phyloP scores from a whole-genome alignment of 225 moss, liverwort and hornwort genomes.

The Straminergon stramineum region DNA sequence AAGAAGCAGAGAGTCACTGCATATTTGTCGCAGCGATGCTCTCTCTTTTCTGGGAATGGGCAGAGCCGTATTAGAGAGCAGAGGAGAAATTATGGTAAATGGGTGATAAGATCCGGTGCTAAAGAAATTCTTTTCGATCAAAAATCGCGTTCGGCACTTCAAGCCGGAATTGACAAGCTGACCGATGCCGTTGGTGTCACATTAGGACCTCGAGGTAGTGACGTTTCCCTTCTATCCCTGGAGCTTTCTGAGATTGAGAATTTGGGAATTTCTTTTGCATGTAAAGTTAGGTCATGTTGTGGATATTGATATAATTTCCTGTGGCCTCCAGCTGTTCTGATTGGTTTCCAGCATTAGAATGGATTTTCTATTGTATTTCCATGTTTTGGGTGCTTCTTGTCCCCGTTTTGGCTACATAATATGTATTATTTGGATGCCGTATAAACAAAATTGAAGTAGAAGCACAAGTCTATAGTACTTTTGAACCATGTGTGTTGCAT shows the following conservation, averaged over 20 bases:
- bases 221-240: not conserved
- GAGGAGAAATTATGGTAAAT: conserved; percentile 9
- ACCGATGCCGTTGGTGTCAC: conserved; percentile 80
- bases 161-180: conserved; percentile 83
- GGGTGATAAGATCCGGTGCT: conserved; percentile 39
- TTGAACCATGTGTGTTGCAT: not conserved
- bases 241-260: not conserved
- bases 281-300: not conserved
- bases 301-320: not conserved
- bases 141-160: conserved; percentile 74
- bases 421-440: not conserved
- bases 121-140: conserved; percentile 81
- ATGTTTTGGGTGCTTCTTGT: not conserved
- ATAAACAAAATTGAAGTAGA: not conserved
- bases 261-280: not conserved
- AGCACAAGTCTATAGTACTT: not conserved
- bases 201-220: conserved; percentile 78
- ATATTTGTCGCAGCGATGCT: conserved; percentile 40
- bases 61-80: conserved; percentile 2
- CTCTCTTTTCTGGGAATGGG: conserved; percentile 21
- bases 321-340: not conserved
- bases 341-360: not conserved
- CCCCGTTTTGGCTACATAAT: not conserved
- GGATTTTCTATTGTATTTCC: not conserved
- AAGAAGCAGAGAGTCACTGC: conserved; percentile 26